Evolutionary conservation across 106 monocot species (phyloP), one percentile per base, ranked within the genome.

Genomic region (Triglochin maritima): DNA sequence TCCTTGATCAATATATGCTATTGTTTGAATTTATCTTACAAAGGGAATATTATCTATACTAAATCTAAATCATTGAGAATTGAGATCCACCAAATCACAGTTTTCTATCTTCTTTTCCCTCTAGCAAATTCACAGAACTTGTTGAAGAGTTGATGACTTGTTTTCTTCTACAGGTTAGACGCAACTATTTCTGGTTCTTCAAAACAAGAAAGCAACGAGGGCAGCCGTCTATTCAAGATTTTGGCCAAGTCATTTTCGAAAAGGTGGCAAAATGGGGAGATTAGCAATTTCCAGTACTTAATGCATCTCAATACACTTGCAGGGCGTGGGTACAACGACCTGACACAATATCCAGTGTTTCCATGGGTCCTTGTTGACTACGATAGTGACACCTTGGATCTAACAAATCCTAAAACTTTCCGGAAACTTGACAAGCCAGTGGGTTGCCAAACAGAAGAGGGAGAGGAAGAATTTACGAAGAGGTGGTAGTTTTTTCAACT

Each of bases 251-350:
- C 92, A 4, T 98, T 91, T 63, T 86, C 88, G 15, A 98, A 89
- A 72, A 79, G 98, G 62, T 98, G 98, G 98, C 98, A 98, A 64
- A 98, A 82, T 83, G 92, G 98, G 74, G 98, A 98, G 75, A 98
- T 98, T 41, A 98, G 86, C 70, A 98, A 98, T 59, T 98, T 98
- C 67, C 98, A 98, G 64, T 98, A 98, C 67, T 79, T 98, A 4
- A 98, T 98, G 98, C 98, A 98, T 77, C 92, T 98, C 42, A 98
- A 98, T 54, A 98, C 98, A 12, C 84, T 98, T 67, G 98, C 98
- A 56, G 98, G 98, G 46, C 92, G 98, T 72, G 98, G 98, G 51
- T 98, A 98, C 69, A 98, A 88, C 66, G 98, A 98, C 69, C 92
- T 98, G 43, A 98, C 98, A 0, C 98, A 98, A 49, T 98, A 98